Conservation (phyloP, 345 rosid species). For the Salix purpurea region DNA sequence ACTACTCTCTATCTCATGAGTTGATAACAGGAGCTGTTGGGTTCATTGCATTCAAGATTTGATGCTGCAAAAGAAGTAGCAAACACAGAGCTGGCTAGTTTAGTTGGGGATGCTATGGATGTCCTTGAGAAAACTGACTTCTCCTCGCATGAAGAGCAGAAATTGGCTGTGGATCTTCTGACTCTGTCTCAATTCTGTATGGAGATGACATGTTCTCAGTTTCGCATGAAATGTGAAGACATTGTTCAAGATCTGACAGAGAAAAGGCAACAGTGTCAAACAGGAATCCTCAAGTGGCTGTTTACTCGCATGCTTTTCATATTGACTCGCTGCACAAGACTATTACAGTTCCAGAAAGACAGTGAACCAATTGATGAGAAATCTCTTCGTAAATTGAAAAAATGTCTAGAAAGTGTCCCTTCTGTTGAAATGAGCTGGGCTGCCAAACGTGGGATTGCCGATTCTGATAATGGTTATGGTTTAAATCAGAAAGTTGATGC, state of each 20-base stretch:
- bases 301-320: constrained; percentile 70
- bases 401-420: constrained; percentile 73
- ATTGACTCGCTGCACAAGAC: constrained; percentile 74
- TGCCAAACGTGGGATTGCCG: constrained; percentile 33
- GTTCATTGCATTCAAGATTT: constrained; percentile 62
- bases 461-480: constrained; percentile 34
- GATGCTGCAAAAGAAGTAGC: constrained; percentile 67
- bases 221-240: constrained; percentile 58
- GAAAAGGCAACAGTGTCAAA: constrained; percentile 65
- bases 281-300: constrained; percentile 63
- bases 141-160: constrained; percentile 45
- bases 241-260: constrained; percentile 64
- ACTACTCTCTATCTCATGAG: constrained; percentile 6
- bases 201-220: constrained; percentile 55
- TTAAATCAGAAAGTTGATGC: constrained; percentile 29
- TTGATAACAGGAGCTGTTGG: constrained; percentile 57
- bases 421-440: constrained; percentile 63
- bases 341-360: constrained; percentile 69
- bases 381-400: constrained; percentile 58
- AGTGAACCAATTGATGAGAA: constrained; percentile 59
- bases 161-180: constrained; percentile 56
- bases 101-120: constrained; percentile 54
- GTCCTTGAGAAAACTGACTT: constrained; percentile 48
- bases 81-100: constrained; percentile 51
- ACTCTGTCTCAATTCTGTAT: constrained; percentile 50